Percentiles rank a stretch among this genome's conserved stretches.
phyloP scores from a whole-genome alignment of 2,329 filamentous ascomycete genomes.

The Blastomyces silverae region DNA sequence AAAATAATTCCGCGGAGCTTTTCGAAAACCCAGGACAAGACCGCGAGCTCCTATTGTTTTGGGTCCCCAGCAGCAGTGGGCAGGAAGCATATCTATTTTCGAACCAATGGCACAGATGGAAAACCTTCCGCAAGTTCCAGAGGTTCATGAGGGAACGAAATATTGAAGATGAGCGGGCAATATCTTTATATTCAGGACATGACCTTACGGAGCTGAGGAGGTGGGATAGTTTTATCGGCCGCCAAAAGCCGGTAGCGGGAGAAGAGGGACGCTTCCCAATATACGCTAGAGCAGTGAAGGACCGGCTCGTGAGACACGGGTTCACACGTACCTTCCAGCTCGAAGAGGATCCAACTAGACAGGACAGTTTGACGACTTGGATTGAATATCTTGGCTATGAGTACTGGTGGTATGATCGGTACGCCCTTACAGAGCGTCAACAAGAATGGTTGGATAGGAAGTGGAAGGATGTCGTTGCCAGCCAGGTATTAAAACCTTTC shows the following conservation, averaged over 20 bases:
- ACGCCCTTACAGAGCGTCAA: neutral
- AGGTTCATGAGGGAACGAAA: neutral
- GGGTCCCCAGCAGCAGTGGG: neutral
- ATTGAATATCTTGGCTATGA: slow-evolving; percentile 14
- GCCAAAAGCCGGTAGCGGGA: neutral
- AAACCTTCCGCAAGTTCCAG: slow-evolving; percentile 6
- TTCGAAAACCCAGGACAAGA: slow-evolving; percentile 10
- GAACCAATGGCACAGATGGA: neutral
- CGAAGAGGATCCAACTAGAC: slow-evolving; percentile 8
- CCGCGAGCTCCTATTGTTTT: slow-evolving; percentile 8
- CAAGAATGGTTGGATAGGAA: neutral
- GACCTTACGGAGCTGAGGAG: neutral
- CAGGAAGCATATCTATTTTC: neutral
- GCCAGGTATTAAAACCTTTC: neutral
- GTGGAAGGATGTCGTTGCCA: neutral
- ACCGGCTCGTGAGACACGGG: slow-evolving; percentile 10
- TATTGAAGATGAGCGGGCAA: slow-evolving; percentile 4
- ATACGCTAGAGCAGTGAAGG: neutral
- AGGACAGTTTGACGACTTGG: slow-evolving; percentile 11
- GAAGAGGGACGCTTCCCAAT: neutral
- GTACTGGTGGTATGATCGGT: slow-evolving; percentile 8
- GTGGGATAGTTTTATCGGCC: neutral
- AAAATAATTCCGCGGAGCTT: neutral
- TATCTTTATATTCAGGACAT: neutral
- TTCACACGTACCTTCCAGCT: slow-evolving; percentile 11